These are phyloP conservation scores for Spiraea crenata DNA, from an alignment of 331 rosid species.

Conservation along the genomic window DNA sequence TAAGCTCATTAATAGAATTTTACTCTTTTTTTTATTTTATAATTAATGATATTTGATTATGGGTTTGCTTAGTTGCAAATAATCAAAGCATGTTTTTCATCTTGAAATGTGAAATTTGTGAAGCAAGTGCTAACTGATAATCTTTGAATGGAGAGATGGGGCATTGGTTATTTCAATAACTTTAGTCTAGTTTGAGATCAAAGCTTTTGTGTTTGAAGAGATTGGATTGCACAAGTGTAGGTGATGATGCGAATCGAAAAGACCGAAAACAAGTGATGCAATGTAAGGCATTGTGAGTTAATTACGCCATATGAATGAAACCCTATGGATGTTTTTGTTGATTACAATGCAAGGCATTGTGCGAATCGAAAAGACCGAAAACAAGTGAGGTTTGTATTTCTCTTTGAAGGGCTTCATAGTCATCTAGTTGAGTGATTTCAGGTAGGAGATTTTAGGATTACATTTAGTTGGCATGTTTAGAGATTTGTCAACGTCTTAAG, in stretches of 20 bases:
- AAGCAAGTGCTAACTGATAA: neutral
- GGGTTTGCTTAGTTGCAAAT: neutral
- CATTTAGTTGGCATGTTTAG: neutral
- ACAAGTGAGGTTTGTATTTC: conserved; percentile 1
- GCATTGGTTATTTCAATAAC: neutral
- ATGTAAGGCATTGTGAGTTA: neutral
- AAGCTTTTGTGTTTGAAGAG: neutral
- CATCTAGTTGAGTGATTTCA: neutral
- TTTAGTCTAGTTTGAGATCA: neutral
- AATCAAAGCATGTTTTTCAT: neutral
- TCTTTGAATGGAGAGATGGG: neutral
- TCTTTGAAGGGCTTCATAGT: neutral
- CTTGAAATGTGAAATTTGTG: no score
- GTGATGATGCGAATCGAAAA: neutral
- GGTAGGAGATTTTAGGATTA: neutral
- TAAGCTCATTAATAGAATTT: no score
- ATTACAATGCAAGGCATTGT: neutral
- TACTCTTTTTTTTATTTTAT: neutral
- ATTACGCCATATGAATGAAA: neutral
- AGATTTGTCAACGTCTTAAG: neutral
- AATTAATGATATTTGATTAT: neutral
- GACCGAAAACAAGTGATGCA: neutral
- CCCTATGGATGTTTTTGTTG: no score
- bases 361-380: neutral
- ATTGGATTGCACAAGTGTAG: neutral